These are phyloP conservation scores for Albugo candida DNA, from an alignment of 352 stramenopile species.

Conservation along the genomic window DNA sequence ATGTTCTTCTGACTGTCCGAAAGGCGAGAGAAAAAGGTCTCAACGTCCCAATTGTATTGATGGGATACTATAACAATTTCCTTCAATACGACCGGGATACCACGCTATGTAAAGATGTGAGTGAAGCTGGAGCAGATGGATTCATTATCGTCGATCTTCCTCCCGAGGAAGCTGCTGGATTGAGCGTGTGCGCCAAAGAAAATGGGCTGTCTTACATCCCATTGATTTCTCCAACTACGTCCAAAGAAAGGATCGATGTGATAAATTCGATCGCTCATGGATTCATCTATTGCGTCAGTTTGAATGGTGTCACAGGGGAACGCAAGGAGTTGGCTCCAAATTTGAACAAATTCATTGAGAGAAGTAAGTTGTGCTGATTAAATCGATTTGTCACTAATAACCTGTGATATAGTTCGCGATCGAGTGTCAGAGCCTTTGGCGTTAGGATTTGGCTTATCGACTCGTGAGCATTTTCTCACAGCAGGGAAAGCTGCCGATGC, in stretches of 20 bases:
- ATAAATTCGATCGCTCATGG: constrained; percentile 52
- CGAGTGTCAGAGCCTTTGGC: constrained; percentile 82
- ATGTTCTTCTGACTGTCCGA: constrained; percentile 88
- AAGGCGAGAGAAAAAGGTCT: constrained; percentile 82
- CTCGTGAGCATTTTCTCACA: constrained; percentile 78
- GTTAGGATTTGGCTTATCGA: constrained; percentile 95
- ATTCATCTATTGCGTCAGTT: constrained; percentile 78
- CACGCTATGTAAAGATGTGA: constrained; percentile 64
- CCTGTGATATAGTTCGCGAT: constrained; percentile 25
- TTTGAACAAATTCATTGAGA: constrained; percentile 86
- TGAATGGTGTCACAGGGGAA: constrained; percentile 88
- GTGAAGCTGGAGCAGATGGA: constrained; percentile 86
- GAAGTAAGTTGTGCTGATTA: constrained; percentile 23
- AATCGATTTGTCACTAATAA: neutral
- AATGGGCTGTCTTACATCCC: constrained; percentile 91
- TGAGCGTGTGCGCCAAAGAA: constrained; percentile 82
- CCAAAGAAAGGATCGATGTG: constrained; percentile 82
- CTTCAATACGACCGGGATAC: constrained; percentile 87
- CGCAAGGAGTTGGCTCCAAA: constrained; percentile 79
- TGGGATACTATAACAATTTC: constrained; percentile 99
- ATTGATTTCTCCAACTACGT: constrained; percentile 93
- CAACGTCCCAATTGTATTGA: constrained; percentile 91
- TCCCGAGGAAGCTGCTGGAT: constrained; percentile 82
- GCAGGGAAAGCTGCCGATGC: constrained; percentile 84
- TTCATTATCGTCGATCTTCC: constrained; percentile 98